Percentiles rank a stretch among this genome's conserved stretches.
Evolutionary conservation across 2,329 filamentous ascomycete genomes (phyloP).

Genomic region (Aspergillus ustus): DNA sequence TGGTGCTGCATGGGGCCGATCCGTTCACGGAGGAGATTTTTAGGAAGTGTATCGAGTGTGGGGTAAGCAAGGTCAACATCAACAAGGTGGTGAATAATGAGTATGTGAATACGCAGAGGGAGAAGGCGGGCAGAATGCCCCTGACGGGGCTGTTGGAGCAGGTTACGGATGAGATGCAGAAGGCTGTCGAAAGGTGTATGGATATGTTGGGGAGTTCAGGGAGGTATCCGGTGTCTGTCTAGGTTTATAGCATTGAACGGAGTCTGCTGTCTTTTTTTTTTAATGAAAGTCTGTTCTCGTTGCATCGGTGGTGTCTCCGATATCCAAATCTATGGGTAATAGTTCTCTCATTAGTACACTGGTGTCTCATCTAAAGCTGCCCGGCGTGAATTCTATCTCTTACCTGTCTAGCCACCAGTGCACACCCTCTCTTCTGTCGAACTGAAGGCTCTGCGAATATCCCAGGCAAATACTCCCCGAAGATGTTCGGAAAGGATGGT

Average conservation of each 20-base stretch:
- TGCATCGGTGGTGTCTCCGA: too few species aligned
- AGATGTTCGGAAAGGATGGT: too few species aligned
- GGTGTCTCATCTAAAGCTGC: too few species aligned
- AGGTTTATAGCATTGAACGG: not conserved
- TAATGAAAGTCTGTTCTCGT: too few species aligned
- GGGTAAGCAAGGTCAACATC: constrained; percentile 62
- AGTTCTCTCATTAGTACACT: too few species aligned
- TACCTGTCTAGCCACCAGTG: too few species aligned
- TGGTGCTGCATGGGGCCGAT: constrained; percentile 65
- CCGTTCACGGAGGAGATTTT: constrained; percentile 61
- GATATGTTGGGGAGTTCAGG: constrained; percentile 52
- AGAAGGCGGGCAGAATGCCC: constrained; percentile 56
- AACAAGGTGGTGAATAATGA: constrained; percentile 63
- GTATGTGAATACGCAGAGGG: constrained; percentile 53
- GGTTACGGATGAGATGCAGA: constrained; percentile 59
- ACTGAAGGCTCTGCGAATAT: too few species aligned
- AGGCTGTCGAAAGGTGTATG: constrained; percentile 61
- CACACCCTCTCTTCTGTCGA: too few species aligned
- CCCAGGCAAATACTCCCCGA: too few species aligned
- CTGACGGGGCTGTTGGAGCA: constrained; percentile 61
- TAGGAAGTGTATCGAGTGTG: constrained; percentile 58
- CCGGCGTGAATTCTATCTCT: too few species aligned
- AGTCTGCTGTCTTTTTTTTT: too few species aligned
- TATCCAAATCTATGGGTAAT: too few species aligned
- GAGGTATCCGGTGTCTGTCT: constrained; percentile 30